Percentiles rank a stretch among this genome's conserved stretches.
Evolutionary conservation across 768 basidiomycete genomes (phyloP).

Genomic region (Harrya chromipes): DNA sequence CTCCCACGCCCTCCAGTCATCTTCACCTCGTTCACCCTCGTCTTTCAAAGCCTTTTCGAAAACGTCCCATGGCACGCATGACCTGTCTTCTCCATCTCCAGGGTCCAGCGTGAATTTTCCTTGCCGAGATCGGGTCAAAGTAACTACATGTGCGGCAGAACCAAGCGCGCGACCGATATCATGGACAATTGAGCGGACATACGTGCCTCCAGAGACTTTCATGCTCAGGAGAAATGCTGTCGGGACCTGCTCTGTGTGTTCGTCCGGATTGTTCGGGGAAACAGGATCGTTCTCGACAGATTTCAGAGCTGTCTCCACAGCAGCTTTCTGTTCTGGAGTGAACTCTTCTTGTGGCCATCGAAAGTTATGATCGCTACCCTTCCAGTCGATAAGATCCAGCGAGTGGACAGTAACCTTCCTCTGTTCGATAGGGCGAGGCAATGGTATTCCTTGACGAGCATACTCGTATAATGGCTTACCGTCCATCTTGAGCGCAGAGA

Average conservation of each 20-base stretch:
- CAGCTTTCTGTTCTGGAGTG: conserved; percentile 62
- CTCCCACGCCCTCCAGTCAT: conserved; percentile 82
- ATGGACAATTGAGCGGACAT: conserved; percentile 93
- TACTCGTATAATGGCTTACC: conserved; percentile 95
- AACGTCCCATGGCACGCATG: conserved; percentile 73
- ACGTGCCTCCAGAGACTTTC: conserved; percentile 95
- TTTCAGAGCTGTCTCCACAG: conserved; percentile 63
- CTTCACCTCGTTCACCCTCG: conserved; percentile 55
- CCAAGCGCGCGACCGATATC: conserved; percentile 84
- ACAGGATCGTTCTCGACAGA: conserved; percentile 40
- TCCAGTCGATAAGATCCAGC: conserved; percentile 77
- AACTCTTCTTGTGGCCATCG: conserved; percentile 73
- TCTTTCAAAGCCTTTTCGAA: conserved; percentile 58
- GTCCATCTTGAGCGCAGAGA: conserved; percentile 98
- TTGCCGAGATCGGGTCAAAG: conserved; percentile 85
- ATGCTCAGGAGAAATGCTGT: conserved; percentile 85
- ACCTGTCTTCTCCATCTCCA: conserved; percentile 48
- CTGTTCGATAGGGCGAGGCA: conserved; percentile 91
- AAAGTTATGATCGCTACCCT: conserved; percentile 70
- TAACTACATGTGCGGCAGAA: conserved; percentile 92
- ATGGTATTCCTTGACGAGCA: conserved; percentile 83
- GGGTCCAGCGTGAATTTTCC: conserved; percentile 66
- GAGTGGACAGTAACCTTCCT: conserved; percentile 80
- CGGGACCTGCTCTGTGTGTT: conserved; percentile 43
- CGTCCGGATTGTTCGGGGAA: conserved; percentile 35